Conservation (phyloP, 1,284 basidiomycete species). For the Apiotrichum siamense region DNA sequence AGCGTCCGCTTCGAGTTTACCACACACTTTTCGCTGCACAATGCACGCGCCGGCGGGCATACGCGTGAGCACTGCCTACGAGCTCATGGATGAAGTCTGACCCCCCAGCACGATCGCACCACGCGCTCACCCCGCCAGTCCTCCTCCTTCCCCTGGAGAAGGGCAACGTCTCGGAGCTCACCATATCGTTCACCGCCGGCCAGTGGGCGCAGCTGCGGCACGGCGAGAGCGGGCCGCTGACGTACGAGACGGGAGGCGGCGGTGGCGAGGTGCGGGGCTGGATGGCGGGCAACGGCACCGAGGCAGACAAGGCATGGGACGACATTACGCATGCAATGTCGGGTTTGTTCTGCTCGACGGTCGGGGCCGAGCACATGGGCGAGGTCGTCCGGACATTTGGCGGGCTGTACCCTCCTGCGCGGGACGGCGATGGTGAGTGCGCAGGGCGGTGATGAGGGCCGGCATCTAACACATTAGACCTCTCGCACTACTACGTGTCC, state of each 20-base stretch:
- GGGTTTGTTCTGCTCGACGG: conserved; percentile 78
- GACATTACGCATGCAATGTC: conserved; percentile 80
- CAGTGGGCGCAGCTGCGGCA: conserved; percentile 85
- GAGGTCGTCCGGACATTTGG: conserved; percentile 45
- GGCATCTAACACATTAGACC: conserved; percentile 19
- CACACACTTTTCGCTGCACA: conserved; percentile 51
- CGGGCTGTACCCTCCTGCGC: conserved; percentile 55
- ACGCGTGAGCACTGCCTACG: not conserved
- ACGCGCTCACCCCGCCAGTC: conserved; percentile 73
- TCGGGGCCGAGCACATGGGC: conserved; percentile 62
- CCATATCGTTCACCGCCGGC: conserved; percentile 80
- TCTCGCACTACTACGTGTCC: conserved; percentile 47
- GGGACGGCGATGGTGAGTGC: conserved; percentile 8
- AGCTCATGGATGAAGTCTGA: not conserved
- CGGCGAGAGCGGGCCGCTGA: conserved; percentile 58
- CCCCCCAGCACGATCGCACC: conserved; percentile 63
- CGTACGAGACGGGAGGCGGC: conserved; percentile 63
- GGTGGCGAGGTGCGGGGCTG: conserved; percentile 88
- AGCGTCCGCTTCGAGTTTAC: conserved; percentile 77
- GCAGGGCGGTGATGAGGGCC: not conserved
- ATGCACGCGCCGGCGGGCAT: conserved; percentile 1
- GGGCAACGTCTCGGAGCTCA: conserved; percentile 76
- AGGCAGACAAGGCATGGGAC: conserved; percentile 68
- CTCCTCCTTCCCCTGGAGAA: conserved; percentile 79
- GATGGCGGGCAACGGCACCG: conserved; percentile 50